Evolutionary conservation across 352 stramenopile species (phyloP).

Genomic region (Phytophthora pisi): DNA sequence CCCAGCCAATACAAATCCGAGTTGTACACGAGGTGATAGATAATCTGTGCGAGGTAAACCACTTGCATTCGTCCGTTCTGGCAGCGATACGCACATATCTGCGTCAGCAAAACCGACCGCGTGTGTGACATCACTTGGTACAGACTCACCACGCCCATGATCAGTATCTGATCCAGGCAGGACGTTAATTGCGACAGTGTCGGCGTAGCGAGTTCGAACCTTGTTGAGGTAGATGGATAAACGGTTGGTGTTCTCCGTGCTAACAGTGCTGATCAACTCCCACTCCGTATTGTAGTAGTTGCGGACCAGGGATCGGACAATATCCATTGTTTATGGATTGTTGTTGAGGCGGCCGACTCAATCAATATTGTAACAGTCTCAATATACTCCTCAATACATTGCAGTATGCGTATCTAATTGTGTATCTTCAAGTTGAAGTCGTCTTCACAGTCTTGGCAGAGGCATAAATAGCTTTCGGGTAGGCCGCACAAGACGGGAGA

Average conservation of each 20-base stretch:
- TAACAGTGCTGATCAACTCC: constrained; percentile 7
- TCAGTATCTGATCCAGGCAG: constrained; percentile 17
- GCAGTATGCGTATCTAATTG: no score
- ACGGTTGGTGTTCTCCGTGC: neutral
- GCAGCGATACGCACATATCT: constrained; percentile 31
- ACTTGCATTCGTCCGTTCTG: constrained; percentile 6
- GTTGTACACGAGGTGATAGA: neutral
- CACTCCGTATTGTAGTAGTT: constrained; percentile 22
- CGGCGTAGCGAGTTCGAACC: constrained; percentile 14
- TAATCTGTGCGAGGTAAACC: neutral
- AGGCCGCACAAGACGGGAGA: no score
- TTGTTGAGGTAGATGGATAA: constrained; percentile 9
- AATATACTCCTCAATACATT: no score
- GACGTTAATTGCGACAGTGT: constrained; percentile 10
- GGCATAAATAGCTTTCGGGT: no score
- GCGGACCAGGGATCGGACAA: constrained; percentile 1
- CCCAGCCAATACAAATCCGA: neutral
- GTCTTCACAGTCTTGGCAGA: no score
- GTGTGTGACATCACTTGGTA: constrained; percentile 26
- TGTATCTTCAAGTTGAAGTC: no score
- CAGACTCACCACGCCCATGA: constrained; percentile 16
- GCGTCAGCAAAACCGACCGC: constrained; percentile 20
- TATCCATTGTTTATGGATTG: no score
- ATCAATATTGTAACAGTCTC: no score
- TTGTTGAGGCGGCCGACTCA: no score